Conservation (phyloP, 176 grass and related monocot genomes). For the Thalia dealbata region DNA sequence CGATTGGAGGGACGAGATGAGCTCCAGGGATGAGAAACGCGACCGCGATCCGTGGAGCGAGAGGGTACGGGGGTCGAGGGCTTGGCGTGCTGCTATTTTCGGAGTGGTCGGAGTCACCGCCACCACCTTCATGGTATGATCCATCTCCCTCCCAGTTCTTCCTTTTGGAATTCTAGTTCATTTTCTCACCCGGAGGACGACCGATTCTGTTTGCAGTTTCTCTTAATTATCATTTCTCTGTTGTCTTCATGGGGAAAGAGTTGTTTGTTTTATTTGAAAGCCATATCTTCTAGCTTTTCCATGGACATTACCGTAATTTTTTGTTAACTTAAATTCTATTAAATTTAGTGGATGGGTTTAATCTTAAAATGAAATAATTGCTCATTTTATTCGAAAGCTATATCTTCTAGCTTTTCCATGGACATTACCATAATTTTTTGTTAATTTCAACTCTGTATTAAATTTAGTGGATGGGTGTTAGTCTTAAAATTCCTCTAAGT, state of each 20-base stretch:
- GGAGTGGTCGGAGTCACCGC: constrained; percentile 74
- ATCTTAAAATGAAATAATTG: too few relatives aligned
- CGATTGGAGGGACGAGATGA: constrained; percentile 2
- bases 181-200: not conserved
- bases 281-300: not conserved
- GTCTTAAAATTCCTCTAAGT: not conserved
- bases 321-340: not conserved
- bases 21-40: not conserved
- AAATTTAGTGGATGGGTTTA: not conserved
- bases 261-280: not conserved
- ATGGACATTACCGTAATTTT: not conserved
- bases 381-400: not conserved
- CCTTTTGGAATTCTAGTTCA: not conserved
- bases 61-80: constrained; percentile 38
- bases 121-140: constrained; percentile 50
- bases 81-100: constrained; percentile 74
- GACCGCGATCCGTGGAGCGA: constrained; percentile 19
- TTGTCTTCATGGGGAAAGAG: too few relatives aligned
- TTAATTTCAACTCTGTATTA: not conserved
- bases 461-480: not conserved
- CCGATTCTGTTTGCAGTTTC: not conserved
- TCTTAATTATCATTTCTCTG: not conserved
- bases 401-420: not conserved
- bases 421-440: too few relatives aligned
- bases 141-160: not conserved